Percentiles rank a stretch among this genome's conserved stretches.
Conservation (phyloP, 371 early-diverging fungal species). For the Actinomucor elegans region DNA sequence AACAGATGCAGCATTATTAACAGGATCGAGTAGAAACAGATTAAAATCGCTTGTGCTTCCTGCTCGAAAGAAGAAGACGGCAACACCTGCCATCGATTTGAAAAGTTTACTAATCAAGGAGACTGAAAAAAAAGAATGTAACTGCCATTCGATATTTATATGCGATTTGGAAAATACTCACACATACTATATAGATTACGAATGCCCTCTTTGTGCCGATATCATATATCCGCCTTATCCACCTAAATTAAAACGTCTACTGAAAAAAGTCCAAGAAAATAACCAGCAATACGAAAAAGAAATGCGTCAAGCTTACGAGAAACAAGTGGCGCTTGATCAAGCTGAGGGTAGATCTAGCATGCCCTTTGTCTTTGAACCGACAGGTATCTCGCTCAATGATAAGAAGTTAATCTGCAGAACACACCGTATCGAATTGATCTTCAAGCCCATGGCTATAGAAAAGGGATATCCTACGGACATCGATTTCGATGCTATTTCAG, state of each 20-base stretch:
- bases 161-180: too few species aligned
- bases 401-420: conserved; percentile 38
- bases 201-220: conserved; percentile 3
- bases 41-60: too few species aligned
- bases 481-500: conserved; percentile 27
- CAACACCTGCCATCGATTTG: too few species aligned
- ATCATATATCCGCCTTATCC: conserved; percentile 1
- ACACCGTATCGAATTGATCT: conserved; percentile 38
- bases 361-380: neutral
- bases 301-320: neutral
- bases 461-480: conserved; percentile 41
- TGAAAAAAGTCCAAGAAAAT: neutral
- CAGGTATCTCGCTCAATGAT: neutral
- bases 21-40: too few species aligned
- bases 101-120: too few species aligned
- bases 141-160: too few species aligned
- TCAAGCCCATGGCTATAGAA: conserved; percentile 39
- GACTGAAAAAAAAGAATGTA: too few species aligned
- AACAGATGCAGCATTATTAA: too few species aligned
- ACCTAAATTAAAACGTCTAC: neutral
- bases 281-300: neutral
- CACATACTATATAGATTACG: neutral
- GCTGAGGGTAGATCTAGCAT: neutral
- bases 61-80: too few species aligned
- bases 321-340: neutral